Evolutionary conservation across 345 rosid species (phyloP).

Genomic region (Excoecaria cochinchinensis): DNA sequence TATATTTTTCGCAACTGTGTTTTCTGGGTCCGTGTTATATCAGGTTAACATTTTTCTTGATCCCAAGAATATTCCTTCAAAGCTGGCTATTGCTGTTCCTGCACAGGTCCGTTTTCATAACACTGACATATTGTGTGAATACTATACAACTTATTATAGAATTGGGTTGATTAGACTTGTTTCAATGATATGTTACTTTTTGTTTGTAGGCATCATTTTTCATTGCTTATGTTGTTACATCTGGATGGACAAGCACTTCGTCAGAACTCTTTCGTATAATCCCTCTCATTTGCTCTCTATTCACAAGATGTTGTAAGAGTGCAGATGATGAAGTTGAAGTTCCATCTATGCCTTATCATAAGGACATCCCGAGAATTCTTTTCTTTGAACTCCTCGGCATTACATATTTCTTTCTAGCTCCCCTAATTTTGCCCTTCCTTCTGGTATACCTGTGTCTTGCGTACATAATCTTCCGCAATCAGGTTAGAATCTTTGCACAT

Average conservation of each 20-base stretch:
- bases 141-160: neutral
- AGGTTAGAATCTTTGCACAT: conserved; percentile 44
- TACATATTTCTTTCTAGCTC: conserved; percentile 91
- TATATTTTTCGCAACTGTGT: conserved; percentile 84
- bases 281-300: conserved; percentile 59
- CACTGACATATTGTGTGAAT: neutral
- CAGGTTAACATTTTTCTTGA: conserved; percentile 66
- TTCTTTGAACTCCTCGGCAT: conserved; percentile 91
- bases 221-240: conserved; percentile 89
- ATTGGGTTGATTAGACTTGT: conserved; percentile 7
- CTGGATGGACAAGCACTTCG: conserved; percentile 90
- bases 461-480: conserved; percentile 76
- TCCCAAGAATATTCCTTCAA: conserved; percentile 66
- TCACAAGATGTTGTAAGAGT: conserved; percentile 50
- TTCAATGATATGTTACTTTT: conserved; percentile 21
- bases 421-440: conserved; percentile 89
- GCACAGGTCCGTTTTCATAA: conserved; percentile 57
- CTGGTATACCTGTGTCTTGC: conserved; percentile 79
- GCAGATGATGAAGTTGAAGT: conserved; percentile 56
- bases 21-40: conserved; percentile 76
- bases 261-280: conserved; percentile 82
- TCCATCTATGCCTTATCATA: conserved; percentile 77
- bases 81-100: conserved; percentile 83
- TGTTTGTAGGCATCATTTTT: conserved; percentile 79
- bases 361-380: conserved; percentile 78